phyloP scores from a whole-genome alignment of 805 yeast genomes.

The Starmerella sirachaensis region DNA sequence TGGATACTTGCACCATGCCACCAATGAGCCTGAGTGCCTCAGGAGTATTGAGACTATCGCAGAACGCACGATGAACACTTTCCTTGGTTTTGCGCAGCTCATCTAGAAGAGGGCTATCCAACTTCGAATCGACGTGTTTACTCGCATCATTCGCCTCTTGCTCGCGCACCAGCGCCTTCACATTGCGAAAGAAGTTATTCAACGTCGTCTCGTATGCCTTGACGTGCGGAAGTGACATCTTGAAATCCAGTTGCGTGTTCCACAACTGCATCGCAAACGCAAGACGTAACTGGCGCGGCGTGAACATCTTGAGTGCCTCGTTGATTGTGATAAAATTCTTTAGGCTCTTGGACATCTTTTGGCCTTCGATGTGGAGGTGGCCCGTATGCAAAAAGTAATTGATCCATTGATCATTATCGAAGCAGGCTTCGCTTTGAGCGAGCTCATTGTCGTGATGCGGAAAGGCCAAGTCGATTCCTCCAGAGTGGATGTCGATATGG shows the following conservation, averaged over 20 bases:
- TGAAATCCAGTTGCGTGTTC: slow-evolving; percentile 88
- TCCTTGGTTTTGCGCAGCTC: slow-evolving; percentile 42
- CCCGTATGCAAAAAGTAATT: slow-evolving; percentile 95
- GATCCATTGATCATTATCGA: slow-evolving; percentile 85
- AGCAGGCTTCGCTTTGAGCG: slow-evolving; percentile 93
- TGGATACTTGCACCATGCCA: slow-evolving; percentile 59
- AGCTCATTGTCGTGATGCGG: slow-evolving; percentile 98
- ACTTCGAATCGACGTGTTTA: slow-evolving; percentile 44
- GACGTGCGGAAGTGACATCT: slow-evolving; percentile 69
- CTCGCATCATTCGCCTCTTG: slow-evolving; percentile 41
- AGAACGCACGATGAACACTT: slow-evolving; percentile 62
- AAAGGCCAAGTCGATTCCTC: slow-evolving; percentile 94
- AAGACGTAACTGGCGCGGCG: slow-evolving; percentile 75
- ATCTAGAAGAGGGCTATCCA: slow-evolving; percentile 36
- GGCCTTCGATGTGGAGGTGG: slow-evolving; percentile 96
- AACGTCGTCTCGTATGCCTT: slow-evolving; percentile 60
- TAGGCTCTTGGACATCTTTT: slow-evolving; percentile 90
- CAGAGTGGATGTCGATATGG: slow-evolving; percentile 86
- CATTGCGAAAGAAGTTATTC: slow-evolving; percentile 72
- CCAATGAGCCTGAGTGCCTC: slow-evolving; percentile 51
- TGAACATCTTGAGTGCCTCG: slow-evolving; percentile 63
- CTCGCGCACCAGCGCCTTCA: slow-evolving; percentile 71
- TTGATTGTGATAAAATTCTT: slow-evolving; percentile 92
- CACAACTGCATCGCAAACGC: slow-evolving; percentile 86
- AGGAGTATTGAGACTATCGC: slow-evolving; percentile 81